Evolutionary conservation across 371 early-diverging fungal genomes (phyloP), one percentile per base, ranked within the genome.

Genomic region (Mortierella polycephala): DNA sequence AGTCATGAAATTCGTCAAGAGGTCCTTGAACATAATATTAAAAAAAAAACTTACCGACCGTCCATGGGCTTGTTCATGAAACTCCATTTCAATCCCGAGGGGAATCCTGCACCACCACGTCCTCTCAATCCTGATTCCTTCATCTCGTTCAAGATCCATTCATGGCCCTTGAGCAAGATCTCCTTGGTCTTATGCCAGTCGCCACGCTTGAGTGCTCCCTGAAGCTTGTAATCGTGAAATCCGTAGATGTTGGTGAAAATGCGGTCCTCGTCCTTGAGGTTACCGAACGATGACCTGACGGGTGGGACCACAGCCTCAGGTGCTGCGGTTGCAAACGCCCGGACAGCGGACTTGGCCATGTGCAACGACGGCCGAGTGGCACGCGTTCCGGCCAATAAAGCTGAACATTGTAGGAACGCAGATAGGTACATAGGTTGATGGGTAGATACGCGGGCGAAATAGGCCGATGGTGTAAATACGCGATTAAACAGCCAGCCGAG

Each of bases 121-220:
- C 99, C 98, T 74, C 99, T 91, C 65, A 98, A 87, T 50, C 99
- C 99, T 39, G 96, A 96, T 60, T 88, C 88, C 85, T 98, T 98
- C 89, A 98, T 93, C 88, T 98, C 97, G 81, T 96, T 92, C 69
- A 98, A 85, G 75, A 98, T 98, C 98, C 98, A 98, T 62, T 95
- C 94, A 75, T 94, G 91, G 55, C 99, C 99, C 85, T 98, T 98
- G 62, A 94, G 88, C 46, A 98, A 76, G 54, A 98, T 91, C 83
- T 98, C 98, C 87, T 98, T 98, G 65, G 99, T 98, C 87, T 97
- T 97, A 90, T 96, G 92, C 98, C 98, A 98, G 86, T 98, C 98
- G 62, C 99, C 98, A 69, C 98, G 94, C 85, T 93, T 92, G 82
- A 91, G 67, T 14, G 99, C 98, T 11, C 96, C 97, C 68, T 92